These are phyloP conservation scores for Suillus cothurnatus DNA, from an alignment of 768 basidiomycete genomes.

Conservation along the genomic window DNA sequence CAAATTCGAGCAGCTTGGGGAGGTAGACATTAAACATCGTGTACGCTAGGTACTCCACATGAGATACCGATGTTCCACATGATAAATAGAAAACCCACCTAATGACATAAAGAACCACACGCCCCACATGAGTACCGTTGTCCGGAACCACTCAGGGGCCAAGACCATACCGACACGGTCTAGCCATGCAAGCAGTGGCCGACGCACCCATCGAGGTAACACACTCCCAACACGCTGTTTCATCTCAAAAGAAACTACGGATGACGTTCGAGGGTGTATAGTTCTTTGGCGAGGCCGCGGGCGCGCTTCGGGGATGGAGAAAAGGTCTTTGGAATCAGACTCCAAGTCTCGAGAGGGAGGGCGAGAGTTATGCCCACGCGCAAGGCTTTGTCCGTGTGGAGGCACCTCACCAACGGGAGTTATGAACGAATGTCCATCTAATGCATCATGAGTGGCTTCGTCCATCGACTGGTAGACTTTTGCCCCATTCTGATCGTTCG, in stretches of 20 bases:
- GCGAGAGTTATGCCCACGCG: slow-evolving; percentile 33
- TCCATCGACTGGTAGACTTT: slow-evolving; percentile 31
- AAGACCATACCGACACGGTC: slow-evolving; percentile 71
- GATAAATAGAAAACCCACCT: slow-evolving; percentile 46
- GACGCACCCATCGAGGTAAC: slow-evolving; percentile 56
- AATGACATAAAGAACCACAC: slow-evolving; percentile 78
- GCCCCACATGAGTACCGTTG: slow-evolving; percentile 79
- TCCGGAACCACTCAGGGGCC: slow-evolving; percentile 72
- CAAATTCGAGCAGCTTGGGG: slow-evolving; percentile 79
- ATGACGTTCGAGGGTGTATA: slow-evolving; percentile 36
- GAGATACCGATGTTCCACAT: neutral
- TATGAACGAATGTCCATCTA: slow-evolving; percentile 27
- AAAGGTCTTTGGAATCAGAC: slow-evolving; percentile 21
- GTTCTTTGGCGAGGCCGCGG: slow-evolving; percentile 10
- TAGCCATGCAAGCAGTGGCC: slow-evolving; percentile 68
- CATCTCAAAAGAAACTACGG: slow-evolving; percentile 39
- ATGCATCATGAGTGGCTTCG: slow-evolving; percentile 29
- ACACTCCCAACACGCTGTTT: slow-evolving; percentile 42
- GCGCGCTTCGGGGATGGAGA: slow-evolving; percentile 6
- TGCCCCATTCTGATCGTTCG: slow-evolving; percentile 22
- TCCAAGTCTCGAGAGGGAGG: slow-evolving; percentile 9
- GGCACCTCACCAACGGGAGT: slow-evolving; percentile 31
- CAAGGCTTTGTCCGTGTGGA: slow-evolving; percentile 23
- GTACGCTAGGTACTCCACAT: slow-evolving; percentile 51
- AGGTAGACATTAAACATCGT: slow-evolving; percentile 95